Evolutionary conservation across 768 basidiomycete species (phyloP).

Genomic region (Collybiopsis confluens): DNA sequence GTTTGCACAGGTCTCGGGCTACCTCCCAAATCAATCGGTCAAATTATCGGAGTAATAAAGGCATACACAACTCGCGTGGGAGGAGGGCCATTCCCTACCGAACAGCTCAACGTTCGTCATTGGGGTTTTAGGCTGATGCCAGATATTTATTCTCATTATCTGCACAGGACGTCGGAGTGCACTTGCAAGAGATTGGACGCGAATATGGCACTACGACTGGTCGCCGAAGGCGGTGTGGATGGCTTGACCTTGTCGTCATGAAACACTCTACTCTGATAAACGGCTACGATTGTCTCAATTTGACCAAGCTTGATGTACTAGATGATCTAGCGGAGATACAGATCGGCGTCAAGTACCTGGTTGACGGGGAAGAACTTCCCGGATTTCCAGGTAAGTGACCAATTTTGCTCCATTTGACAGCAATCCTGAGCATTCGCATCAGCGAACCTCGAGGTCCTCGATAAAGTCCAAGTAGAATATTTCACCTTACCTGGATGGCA

Average conservation of each 20-base stretch:
- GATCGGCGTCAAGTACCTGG: conserved; percentile 73
- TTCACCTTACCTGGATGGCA: conserved; percentile 92
- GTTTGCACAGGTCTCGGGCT: conserved; percentile 98
- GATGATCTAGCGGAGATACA: conserved; percentile 85
- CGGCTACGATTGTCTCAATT: conserved; percentile 89
- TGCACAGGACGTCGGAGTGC: conserved; percentile 68
- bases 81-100: conserved; percentile 97
- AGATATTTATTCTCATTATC: neutral
- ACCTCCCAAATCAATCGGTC: conserved; percentile 85
- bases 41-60: conserved; percentile 89
- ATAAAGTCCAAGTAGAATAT: conserved; percentile 79
- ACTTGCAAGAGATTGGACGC: conserved; percentile 89
- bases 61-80: conserved; percentile 98
- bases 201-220: conserved; percentile 95
- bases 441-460: conserved; percentile 86
- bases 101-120: conserved; percentile 82
- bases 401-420: neutral
- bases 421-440: neutral
- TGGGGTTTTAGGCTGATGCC: neutral
- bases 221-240: conserved; percentile 88
- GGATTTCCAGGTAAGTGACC: conserved; percentile 79
- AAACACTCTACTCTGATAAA: conserved; percentile 92
- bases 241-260: conserved; percentile 96
- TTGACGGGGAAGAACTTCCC: conserved; percentile 71
- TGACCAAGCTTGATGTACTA: conserved; percentile 94